Percentiles rank a stretch among this genome's conserved stretches.
Evolutionary conservation across 441 rosid genomes (phyloP).

Genomic region (Geranium incanum): DNA sequence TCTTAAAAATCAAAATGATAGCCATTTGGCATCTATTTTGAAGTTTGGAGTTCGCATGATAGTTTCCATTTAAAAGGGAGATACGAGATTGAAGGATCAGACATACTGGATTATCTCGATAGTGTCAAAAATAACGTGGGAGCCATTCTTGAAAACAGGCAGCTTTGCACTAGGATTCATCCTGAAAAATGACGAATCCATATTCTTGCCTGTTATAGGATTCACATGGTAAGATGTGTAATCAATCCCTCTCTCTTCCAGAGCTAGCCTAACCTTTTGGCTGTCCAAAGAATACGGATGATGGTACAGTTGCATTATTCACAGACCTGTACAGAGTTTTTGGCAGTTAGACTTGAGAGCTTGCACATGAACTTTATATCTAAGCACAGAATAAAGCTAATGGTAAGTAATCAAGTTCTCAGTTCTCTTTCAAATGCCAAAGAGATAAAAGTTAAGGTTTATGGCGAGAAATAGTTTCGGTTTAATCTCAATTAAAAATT

Average conservation of each 20-base stretch:
- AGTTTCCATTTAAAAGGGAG: not conserved
- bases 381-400: not conserved
- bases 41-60: constrained; percentile 4
- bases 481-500: not conserved
- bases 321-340: not conserved
- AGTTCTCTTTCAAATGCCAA: not conserved
- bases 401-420: not conserved
- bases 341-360: constrained; percentile 1
- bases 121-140: constrained; percentile 60
- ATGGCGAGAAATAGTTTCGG: not conserved
- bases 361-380: not conserved
- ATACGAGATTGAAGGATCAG: constrained; percentile 15
- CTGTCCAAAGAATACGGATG: constrained; percentile 80
- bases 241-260: constrained; percentile 86
- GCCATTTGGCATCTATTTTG: not conserved
- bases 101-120: constrained; percentile 77
- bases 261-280: constrained; percentile 74
- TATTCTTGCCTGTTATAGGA: constrained; percentile 68
- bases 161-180: constrained; percentile 61
- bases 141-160: constrained; percentile 77
- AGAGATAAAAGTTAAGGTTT: not conserved
- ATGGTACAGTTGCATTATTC: constrained; percentile 76
- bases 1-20: not conserved
- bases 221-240: constrained; percentile 83
- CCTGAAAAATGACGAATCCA: constrained; percentile 65